These are phyloP conservation scores for Rhizopus stolonifer DNA, from an alignment of 371 early-diverging fungal species.

Conservation along the genomic window DNA sequence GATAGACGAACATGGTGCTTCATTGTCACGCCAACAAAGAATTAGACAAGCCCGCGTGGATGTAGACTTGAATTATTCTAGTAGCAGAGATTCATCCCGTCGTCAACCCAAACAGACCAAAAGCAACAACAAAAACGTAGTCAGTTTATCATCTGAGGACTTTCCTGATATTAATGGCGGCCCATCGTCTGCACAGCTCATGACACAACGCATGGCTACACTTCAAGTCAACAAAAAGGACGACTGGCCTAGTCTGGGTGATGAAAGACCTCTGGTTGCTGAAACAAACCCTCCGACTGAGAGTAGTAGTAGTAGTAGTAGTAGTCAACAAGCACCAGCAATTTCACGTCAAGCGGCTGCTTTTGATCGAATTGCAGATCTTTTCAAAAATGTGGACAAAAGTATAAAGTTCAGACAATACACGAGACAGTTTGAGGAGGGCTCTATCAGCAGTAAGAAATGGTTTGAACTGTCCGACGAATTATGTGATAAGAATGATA, in stretches of 20 bases:
- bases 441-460: conserved; percentile 36
- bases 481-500: neutral
- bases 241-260: conserved; percentile 23
- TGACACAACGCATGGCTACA: conserved; percentile 1
- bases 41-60: conserved; percentile 47
- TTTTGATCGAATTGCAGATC: conserved; percentile 46
- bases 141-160: conserved; percentile 19
- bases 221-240: conserved; percentile 2
- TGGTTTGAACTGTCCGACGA: conserved; percentile 8
- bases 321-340: conserved; percentile 8
- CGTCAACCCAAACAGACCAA: neutral
- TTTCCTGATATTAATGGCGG: conserved; percentile 34
- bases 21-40: conserved; percentile 33
- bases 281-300: too few species aligned
- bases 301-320: neutral
- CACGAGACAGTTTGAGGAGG: conserved; percentile 42
- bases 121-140: neutral
- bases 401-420: conserved; percentile 61
- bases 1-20: conserved; percentile 44
- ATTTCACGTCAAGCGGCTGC: conserved; percentile 48
- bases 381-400: conserved; percentile 48
- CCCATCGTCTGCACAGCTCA: conserved; percentile 3
- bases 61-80: conserved; percentile 50
- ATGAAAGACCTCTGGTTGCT: conserved; percentile 15
- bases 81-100: conserved; percentile 10